Base-by-base conservation (phyloP, 2,329 filamentous ascomycete genomes). In the Diaporthe sp. region DNA sequence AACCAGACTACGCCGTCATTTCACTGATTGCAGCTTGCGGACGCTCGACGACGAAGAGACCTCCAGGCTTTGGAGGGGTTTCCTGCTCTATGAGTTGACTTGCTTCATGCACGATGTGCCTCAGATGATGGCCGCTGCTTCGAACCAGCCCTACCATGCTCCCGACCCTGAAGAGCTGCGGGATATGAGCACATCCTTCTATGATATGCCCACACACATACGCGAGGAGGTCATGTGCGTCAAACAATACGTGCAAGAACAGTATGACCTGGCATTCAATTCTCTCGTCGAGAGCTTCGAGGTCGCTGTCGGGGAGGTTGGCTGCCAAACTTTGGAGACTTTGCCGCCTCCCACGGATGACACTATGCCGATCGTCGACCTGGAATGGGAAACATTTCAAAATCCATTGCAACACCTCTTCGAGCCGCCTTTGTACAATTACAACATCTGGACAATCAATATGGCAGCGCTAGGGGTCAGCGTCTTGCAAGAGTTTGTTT, bases 131-230 rank as follows among this genome's bases (percentile, higher is more conserved):
- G 25, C 25, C 6, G 15, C 58, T 8, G 25, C 25, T 19, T 17
- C 15, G 28, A 33, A 10, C 52, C 52, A 30, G 50, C 3, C 4
- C 12, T 12, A 52, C 50, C 10, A 28, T 3, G 12, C n/a, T 5
- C 12, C 50, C 1, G 4, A 2, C 12, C 12, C 50, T 2, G 4
- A 2, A 9, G 10, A 5, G 22, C 0, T 22, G 22, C 3, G 10
- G 3, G 47, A 25, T 7, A 25, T 25, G 10, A 50, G 47, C 1
- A 4, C 2, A 8, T 40, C 15, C 2, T 42, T 61, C 15, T 0
- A 0, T 0, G 3, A 7, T 0, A 22, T 22, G 4, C 19, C 60
- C 12, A 1, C 1, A 2, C 3, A 33, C 10, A 8, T 33, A 15
- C 28, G 9, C 8, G 58, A 66, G 12, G 40, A 35, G 4, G 3